A percentile compares a stretch with the other conserved stretches of the same genome.
These are phyloP conservation scores for Boletus rubescentipes DNA, from an alignment of 768 basidiomycete species.

Conservation along the genomic window DNA sequence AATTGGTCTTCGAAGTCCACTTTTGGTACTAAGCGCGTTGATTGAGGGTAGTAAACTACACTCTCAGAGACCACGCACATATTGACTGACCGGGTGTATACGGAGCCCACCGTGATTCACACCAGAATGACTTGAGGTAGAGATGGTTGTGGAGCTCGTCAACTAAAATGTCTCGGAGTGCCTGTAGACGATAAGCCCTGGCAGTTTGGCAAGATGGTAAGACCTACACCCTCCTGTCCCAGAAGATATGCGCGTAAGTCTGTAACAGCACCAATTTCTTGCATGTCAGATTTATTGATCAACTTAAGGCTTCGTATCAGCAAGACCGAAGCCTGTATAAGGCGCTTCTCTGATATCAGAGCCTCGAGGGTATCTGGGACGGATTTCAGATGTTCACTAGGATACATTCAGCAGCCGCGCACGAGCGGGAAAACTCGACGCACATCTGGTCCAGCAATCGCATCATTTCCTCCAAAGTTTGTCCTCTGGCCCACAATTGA, in stretches of 20 bases:
- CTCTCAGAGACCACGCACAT: constrained; percentile 49
- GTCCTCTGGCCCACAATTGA: constrained; percentile 85
- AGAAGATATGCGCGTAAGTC: constrained; percentile 84
- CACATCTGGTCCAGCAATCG: constrained; percentile 93
- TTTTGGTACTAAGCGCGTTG: constrained; percentile 50
- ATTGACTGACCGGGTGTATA: constrained; percentile 78
- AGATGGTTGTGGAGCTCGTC: constrained; percentile 96
- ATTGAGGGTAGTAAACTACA: constrained; percentile 8
- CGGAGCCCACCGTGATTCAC: constrained; percentile 86
- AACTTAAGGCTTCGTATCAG: constrained; percentile 86
- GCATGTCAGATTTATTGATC: constrained; percentile 89
- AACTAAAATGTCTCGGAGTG: constrained; percentile 86
- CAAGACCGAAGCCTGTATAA: constrained; percentile 84
- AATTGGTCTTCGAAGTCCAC: constrained; percentile 62
- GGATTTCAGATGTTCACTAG: constrained; percentile 83
- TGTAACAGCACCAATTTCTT: constrained; percentile 91
- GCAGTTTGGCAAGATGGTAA: not conserved
- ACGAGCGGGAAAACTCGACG: constrained; percentile 27
- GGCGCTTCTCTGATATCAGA: constrained; percentile 92
- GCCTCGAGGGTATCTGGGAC: constrained; percentile 92
- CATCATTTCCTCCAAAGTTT: constrained; percentile 95
- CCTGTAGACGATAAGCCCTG: constrained; percentile 44
- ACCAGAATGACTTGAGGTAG: constrained; percentile 97
- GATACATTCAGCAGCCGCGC: constrained; percentile 17
- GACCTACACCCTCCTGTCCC: constrained; percentile 81